Evolutionary conservation across 78 protist genomes (phyloP), one percentile per base, ranked within the genome.

Genomic region (Polysphondylium violaceum): DNA sequence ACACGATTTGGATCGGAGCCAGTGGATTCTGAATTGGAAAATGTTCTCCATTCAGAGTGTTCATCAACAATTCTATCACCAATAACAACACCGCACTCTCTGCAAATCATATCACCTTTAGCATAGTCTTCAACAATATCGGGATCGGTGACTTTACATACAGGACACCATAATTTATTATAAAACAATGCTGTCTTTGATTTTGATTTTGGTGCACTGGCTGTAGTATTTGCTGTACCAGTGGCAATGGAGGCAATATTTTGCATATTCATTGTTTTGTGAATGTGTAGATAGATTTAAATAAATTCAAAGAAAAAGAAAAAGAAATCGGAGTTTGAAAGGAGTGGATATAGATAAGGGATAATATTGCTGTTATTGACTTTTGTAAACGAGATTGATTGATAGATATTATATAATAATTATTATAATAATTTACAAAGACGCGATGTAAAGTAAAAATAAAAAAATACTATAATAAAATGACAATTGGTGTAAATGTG

Each of bases 1-100:
- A 83, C 91, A 83, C 91, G 91, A 59, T 83, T 83, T 19, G 91
- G 91, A 56, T 83, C 91, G 14, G 91, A 47, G n/a, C 91, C 91
- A 14, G 91, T 83, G 9, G 59, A 36, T 27, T 83, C 91, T 27
- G 59, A 36, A 17, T 83, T 83, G 36, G 77, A 69, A 43, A 83
- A 83, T 9, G 91, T 83, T 68, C 91, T 74, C 91, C 91, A 83
- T 33, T 83, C 91, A 2, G 76, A 64, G 31, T 83, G 91, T 69
- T 83, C 91, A 69, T 83, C 91, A 21, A 83, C 79, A 58, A 83
- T 83, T 58, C 91, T 67, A 58, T 83, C 91, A 41, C 91, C 91
- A 19, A 83, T 14, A 0, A 83, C 91, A 6, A 38, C 77, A 41
- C 91, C 91, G 58, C 91, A 83, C 8, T 40, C 79, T 83, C 91